Percentiles rank a stretch among this genome's conserved stretches.
phyloP scores from a whole-genome alignment of 345 rosid genomes.

The Syzygium grande region DNA sequence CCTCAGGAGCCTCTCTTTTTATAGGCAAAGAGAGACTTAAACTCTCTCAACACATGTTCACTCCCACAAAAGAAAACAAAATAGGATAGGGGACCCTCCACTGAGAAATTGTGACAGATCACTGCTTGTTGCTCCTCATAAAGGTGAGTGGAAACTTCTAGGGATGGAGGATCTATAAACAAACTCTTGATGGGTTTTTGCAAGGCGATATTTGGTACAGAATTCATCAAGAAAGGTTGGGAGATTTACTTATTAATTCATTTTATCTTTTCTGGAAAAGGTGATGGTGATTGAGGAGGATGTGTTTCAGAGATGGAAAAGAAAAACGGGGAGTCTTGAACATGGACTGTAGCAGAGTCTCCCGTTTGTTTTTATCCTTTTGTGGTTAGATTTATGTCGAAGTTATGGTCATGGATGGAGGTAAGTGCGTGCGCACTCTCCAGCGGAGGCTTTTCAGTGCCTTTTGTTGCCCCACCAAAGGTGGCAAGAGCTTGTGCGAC shows the following conservation, averaged over 20 bases:
- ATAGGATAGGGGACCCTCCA: constrained; percentile 19
- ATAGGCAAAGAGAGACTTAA: constrained; percentile 17
- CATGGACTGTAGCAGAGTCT: background rate
- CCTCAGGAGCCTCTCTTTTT: constrained; percentile 10
- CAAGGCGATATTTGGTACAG: background rate
- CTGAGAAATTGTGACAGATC: constrained; percentile 17
- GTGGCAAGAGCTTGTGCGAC: background rate
- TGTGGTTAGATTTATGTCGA: background rate
- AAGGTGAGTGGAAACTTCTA: constrained; percentile 21
- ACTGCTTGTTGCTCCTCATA: constrained; percentile 5
- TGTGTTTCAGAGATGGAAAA: background rate
- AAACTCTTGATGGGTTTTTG: background rate
- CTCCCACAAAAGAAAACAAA: background rate
- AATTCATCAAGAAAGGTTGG: background rate
- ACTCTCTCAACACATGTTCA: background rate
- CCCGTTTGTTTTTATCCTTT: background rate
- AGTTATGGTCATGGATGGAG: background rate
- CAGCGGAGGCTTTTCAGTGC: constrained; percentile 5
- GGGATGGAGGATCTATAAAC: background rate
- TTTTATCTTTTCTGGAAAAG: constrained; percentile 1
- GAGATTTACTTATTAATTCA: background rate
- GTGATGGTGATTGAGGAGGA: constrained; percentile 22
- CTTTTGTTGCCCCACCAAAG: constrained; percentile 25
- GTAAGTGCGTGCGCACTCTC: background rate
- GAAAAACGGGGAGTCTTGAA: constrained; percentile 10